Evolutionary conservation across 805 yeast genomes (phyloP).

Genomic region (Blastobotrys muscicola): DNA sequence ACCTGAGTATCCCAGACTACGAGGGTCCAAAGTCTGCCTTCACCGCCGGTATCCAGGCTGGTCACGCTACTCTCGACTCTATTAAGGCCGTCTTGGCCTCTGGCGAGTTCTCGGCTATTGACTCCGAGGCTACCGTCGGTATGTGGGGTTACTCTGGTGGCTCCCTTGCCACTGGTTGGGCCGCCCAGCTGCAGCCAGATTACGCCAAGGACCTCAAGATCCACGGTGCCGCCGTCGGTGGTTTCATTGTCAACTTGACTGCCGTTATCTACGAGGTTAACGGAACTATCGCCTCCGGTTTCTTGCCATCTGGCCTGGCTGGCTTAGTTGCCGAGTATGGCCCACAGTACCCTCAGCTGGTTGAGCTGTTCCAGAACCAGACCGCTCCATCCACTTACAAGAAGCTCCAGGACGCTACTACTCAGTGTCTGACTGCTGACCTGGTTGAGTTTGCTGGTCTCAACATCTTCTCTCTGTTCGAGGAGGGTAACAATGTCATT

Average conservation of each 20-base stretch:
- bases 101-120: conserved; percentile 27
- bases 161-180: conserved; percentile 61
- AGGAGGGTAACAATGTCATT: conserved; percentile 13
- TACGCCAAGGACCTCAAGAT: conserved; percentile 21
- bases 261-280: conserved; percentile 13
- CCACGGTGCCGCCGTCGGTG: conserved; percentile 23
- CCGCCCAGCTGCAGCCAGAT: conserved; percentile 19
- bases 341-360: conserved; percentile 12
- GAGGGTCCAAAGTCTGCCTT: conserved; percentile 24
- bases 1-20: conserved; percentile 20
- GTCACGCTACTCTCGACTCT: conserved; percentile 21
- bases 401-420: conserved; percentile 4
- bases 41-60: conserved; percentile 21
- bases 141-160: conserved; percentile 75
- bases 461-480: conserved; percentile 15
- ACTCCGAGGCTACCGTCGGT: conserved; percentile 41
- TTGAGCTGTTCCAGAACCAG: conserved; percentile 5
- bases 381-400: conserved; percentile 4
- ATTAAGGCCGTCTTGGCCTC: conserved; percentile 17
- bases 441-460: conserved; percentile 10
- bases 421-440: conserved; percentile 14
- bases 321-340: conserved; percentile 19
- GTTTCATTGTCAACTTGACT: conserved; percentile 16
- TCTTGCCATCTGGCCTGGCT: conserved; percentile 17
- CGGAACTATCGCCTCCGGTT: conserved; percentile 15